phyloP scores from a whole-genome alignment of 148 eudicot species.

The Vaccinium darrowii region DNA sequence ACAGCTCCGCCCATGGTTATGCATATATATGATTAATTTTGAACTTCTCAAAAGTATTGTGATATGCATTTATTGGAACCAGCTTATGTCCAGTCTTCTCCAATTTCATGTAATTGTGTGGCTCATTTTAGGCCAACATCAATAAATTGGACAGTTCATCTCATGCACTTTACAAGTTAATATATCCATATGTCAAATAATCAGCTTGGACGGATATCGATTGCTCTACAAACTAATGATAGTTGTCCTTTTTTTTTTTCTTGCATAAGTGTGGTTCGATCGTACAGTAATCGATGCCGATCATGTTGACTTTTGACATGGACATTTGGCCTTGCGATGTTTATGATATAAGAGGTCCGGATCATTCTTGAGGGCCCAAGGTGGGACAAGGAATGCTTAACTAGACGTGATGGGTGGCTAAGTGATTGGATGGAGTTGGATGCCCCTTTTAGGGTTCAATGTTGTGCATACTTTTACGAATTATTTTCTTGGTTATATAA shows the following conservation, averaged over 20 bases:
- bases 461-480: background rate
- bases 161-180: background rate
- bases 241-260: background rate
- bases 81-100: background rate
- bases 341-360: background rate
- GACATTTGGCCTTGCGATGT: background rate
- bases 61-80: background rate
- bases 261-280: background rate
- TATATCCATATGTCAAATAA: background rate
- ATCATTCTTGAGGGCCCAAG: background rate
- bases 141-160: background rate
- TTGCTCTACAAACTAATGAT: background rate
- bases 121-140: background rate
- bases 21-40: background rate
- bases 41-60: background rate
- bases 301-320: background rate
- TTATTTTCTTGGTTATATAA: background rate
- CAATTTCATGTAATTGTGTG: background rate
- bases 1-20: too few relatives aligned
- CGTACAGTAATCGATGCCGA: background rate
- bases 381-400: background rate
- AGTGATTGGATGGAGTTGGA: background rate
- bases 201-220: background rate
- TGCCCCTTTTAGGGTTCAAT: background rate
- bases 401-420: background rate